A percentile compares a stretch with the other conserved stretches of the same genome.
Evolutionary conservation across 2,329 filamentous ascomycete species (phyloP).

Genomic region (Colletotrichum sp.): DNA sequence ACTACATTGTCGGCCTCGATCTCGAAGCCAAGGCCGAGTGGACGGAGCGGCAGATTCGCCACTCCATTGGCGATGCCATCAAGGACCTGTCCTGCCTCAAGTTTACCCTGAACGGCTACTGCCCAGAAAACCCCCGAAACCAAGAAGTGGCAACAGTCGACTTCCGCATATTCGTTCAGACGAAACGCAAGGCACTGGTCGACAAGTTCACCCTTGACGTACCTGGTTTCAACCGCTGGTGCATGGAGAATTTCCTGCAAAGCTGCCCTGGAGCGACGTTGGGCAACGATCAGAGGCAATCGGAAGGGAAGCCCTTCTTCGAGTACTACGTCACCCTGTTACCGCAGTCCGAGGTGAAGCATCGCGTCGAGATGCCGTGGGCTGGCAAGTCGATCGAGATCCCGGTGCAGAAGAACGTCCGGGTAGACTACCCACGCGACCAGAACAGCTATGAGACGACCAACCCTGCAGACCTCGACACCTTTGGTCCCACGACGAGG

Average conservation of each 20-base stretch:
- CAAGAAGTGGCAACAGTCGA: conserved; percentile 24
- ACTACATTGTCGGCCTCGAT: conserved; percentile 24
- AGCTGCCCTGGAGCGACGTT: conserved; percentile 26
- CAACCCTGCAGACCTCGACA: conserved; percentile 20
- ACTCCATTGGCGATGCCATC: conserved; percentile 29
- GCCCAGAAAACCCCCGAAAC: conserved; percentile 18
- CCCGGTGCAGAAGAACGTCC: conserved; percentile 22
- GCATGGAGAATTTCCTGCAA: conserved; percentile 27
- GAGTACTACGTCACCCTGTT: conserved; percentile 28
- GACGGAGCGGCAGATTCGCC: conserved; percentile 31
- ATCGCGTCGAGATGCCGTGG: conserved; percentile 31
- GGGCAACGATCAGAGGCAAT: conserved; percentile 27
- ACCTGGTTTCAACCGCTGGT: conserved; percentile 26
- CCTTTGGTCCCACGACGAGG: conserved; percentile 26
- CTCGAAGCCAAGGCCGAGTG: conserved; percentile 25
- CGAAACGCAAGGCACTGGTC: not conserved
- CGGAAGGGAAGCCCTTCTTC: conserved; percentile 26
- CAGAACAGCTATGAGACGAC: conserved; percentile 25
- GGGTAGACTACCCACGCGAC: conserved; percentile 20
- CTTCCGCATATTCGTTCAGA: conserved; percentile 22
- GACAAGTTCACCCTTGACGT: conserved; percentile 17
- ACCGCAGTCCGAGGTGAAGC: conserved; percentile 26
- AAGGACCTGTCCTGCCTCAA: conserved; percentile 21
- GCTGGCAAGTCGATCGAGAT: conserved; percentile 24
- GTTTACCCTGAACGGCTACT: conserved; percentile 21